Evolutionary conservation across 2,329 filamentous ascomycete genomes (phyloP).

Genomic region (Xylariomycetidae sp.): DNA sequence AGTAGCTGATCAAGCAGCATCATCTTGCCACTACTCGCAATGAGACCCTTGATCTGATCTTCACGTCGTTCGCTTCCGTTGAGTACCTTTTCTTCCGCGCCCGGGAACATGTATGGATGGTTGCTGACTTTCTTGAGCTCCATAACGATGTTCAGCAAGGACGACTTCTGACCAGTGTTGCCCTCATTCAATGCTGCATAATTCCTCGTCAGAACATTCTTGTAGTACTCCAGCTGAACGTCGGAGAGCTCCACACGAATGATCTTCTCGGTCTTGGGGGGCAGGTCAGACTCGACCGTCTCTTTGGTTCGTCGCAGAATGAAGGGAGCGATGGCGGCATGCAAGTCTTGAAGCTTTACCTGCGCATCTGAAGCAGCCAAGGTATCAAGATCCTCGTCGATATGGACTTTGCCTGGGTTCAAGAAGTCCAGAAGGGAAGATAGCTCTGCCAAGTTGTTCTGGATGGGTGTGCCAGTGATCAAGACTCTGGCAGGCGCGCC

Average conservation of each 20-base stretch:
- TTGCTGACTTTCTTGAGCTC: slow-evolving; percentile 99
- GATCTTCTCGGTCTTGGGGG: slow-evolving; percentile 97
- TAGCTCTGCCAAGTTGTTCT: slow-evolving; percentile 92
- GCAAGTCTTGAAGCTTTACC: slow-evolving; percentile 80
- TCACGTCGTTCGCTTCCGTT: slow-evolving; percentile 77
- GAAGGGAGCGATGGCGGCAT: slow-evolving; percentile 82
- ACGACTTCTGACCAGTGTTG: slow-evolving; percentile 86
- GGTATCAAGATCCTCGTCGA: slow-evolving; percentile 85
- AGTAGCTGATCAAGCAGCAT: slow-evolving; percentile 96
- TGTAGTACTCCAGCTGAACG: slow-evolving; percentile 96
- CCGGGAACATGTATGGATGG: slow-evolving; percentile 96
- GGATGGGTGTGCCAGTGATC: slow-evolving; percentile 95
- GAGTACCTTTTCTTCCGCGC: slow-evolving; percentile 85
- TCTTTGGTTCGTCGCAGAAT: slow-evolving; percentile 96
- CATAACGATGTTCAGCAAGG: slow-evolving; percentile 98
- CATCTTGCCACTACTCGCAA: slow-evolving; percentile 98
- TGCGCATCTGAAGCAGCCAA: slow-evolving; percentile 76
- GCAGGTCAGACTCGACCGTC: slow-evolving; percentile 93
- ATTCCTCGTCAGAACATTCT: slow-evolving; percentile 95
- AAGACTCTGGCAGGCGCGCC: slow-evolving; percentile 83
- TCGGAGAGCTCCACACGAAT: slow-evolving; percentile 96
- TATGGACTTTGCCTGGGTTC: slow-evolving; percentile 87
- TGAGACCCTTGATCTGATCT: slow-evolving; percentile 85
- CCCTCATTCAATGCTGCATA: slow-evolving; percentile 92
- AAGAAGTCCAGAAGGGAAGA: slow-evolving; percentile 93